A percentile compares a stretch with the other conserved stretches of the same genome.
These are phyloP conservation scores for Acorus gramineus DNA, from an alignment of 106 monocot genomes.

Conservation along the genomic window DNA sequence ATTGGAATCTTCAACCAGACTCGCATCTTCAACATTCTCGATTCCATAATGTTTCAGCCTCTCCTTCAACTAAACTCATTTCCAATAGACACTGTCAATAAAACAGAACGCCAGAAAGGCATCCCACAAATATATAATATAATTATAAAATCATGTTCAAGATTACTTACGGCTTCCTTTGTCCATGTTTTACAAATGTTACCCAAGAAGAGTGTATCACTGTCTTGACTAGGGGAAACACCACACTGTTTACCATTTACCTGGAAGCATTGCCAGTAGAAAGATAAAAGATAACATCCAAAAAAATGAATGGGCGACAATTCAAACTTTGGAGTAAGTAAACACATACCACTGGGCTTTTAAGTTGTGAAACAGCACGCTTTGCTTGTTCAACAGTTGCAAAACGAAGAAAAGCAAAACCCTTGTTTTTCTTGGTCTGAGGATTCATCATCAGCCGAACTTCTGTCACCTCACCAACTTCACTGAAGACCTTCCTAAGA, in stretches of 20 bases:
- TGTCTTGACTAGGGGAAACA: conserved; percentile 80
- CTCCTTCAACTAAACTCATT: conserved; percentile 56
- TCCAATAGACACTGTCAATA: not conserved
- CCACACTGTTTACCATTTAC: conserved; percentile 88
- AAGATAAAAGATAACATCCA: not conserved
- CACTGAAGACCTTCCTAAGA: conserved; percentile 64
- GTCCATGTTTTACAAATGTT: conserved; percentile 95
- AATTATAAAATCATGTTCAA: conserved; percentile 2
- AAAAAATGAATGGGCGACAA: no score
- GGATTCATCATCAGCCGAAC: conserved; percentile 76
- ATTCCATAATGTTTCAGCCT: conserved; percentile 72
- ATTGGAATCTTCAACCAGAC: conserved; percentile 65
- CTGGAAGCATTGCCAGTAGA: conserved; percentile 17
- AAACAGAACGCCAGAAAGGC: no score
- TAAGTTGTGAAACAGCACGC: conserved; percentile 65
- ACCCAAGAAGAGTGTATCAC: conserved; percentile 82
- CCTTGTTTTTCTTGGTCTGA: conserved; percentile 79
- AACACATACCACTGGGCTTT: conserved; percentile 57
- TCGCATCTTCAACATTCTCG: conserved; percentile 67
- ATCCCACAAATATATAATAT: no score
- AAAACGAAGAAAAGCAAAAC: conserved; percentile 92
- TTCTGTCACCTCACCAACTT: conserved; percentile 71
- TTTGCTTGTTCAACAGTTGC: conserved; percentile 91
- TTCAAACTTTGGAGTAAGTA: no score
- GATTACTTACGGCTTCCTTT: conserved; percentile 58